Percentiles rank a stretch among this genome's conserved stretches.
These are phyloP conservation scores for Fusarium sp. DNA, from an alignment of 2,329 filamentous ascomycete species.

Conservation along the genomic window DNA sequence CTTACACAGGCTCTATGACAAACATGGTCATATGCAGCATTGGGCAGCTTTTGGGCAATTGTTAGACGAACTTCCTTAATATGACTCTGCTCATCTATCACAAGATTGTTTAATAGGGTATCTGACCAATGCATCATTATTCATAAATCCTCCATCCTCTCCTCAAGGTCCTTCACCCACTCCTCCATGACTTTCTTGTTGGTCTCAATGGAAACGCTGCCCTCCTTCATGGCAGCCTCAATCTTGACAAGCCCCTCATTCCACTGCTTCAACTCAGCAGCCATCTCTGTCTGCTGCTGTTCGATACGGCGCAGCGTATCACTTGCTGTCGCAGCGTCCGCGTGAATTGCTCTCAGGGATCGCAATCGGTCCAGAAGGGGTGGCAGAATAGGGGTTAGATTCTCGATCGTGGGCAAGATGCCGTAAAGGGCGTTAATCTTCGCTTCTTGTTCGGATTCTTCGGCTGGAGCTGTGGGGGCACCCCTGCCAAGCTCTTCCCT, in stretches of 20 bases:
- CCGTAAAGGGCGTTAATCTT: constrained; percentile 95
- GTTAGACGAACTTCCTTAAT: background rate
- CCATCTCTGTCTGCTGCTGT: constrained; percentile 83
- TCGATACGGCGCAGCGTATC: constrained; percentile 83
- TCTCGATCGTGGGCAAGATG: constrained; percentile 89
- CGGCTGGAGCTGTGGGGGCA: constrained; percentile 54
- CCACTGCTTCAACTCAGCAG: constrained; percentile 87
- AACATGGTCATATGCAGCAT: background rate
- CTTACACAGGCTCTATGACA: background rate
- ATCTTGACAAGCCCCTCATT: constrained; percentile 82
- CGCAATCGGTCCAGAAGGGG: constrained; percentile 86
- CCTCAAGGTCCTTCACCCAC: constrained; percentile 91
- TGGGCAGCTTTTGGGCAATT: background rate
- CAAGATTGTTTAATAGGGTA: constrained; percentile 46
- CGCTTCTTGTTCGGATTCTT: constrained; percentile 77
- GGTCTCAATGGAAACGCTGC: constrained; percentile 75
- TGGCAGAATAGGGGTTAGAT: constrained; percentile 84
- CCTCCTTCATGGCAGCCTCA: constrained; percentile 78
- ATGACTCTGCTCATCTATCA: background rate
- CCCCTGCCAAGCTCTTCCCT: constrained; percentile 69
- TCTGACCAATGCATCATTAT: constrained; percentile 45
- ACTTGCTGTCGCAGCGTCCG: constrained; percentile 84
- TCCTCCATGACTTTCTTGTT: constrained; percentile 89
- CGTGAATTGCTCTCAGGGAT: constrained; percentile 85
- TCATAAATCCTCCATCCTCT: constrained; percentile 73